Percentiles rank a stretch among this genome's conserved stretches.
phyloP scores from a whole-genome alignment of 169 alveolate genomes.

The Plasmodium blacklocki region DNA sequence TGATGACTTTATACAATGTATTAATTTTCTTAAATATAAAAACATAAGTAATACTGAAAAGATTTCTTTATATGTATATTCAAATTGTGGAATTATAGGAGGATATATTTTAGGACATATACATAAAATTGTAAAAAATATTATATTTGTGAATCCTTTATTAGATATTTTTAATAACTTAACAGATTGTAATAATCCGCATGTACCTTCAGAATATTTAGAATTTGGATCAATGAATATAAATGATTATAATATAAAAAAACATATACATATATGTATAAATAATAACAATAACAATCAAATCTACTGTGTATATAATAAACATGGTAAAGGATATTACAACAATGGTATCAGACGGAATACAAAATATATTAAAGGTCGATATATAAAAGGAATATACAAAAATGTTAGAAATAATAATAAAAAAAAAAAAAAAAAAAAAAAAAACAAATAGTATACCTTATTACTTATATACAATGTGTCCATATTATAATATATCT shows the following conservation, averaged over 20 bases:
- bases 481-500: constrained; percentile 48
- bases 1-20: constrained; percentile 35
- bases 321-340: background rate
- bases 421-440: background rate
- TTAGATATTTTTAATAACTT: constrained; percentile 76
- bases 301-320: background rate
- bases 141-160: constrained; percentile 79
- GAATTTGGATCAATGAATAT: constrained; percentile 77
- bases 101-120: constrained; percentile 22
- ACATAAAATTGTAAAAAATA: constrained; percentile 15
- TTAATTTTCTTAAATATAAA: constrained; percentile 37
- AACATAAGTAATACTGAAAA: constrained; percentile 47
- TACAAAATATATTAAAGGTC: background rate
- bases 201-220: constrained; percentile 76
- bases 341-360: background rate
- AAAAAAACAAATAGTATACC: background rate
- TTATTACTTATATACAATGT: constrained; percentile 22
- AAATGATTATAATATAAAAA: background rate
- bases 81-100: constrained; percentile 61
- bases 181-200: constrained; percentile 31
- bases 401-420: background rate
- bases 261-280: background rate
- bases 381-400: background rate
- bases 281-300: background rate
- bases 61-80: constrained; percentile 31